Evolutionary conservation across 257 asterid genomes (phyloP), one percentile per base, ranked within the genome.

Genomic region (Solanum appendiculatum): DNA sequence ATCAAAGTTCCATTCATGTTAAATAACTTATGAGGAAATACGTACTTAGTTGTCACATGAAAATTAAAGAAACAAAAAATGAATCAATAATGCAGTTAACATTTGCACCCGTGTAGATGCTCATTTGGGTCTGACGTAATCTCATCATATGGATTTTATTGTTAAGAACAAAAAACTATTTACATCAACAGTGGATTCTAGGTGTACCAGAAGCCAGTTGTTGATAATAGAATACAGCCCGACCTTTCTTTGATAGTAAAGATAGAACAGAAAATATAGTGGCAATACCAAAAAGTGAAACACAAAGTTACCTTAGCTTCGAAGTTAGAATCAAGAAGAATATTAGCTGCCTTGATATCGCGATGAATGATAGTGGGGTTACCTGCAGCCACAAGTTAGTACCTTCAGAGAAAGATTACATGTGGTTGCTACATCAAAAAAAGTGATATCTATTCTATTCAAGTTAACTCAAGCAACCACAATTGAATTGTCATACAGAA

Each of bases 351-450:
- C 80, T 88, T 88, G 77, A 88, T 88, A 63, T 88, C 90, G 18
- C 89, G 90, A 88, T 88, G 90, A 69, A 88, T 88, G 27, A 88
- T 88, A 15, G 87, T 84, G 40, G 90, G 90, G 86, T 88, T 77
- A 44, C 90, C 90, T 88, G 86, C 84, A 88, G 86, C 33, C 84
- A 83, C 54, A 56, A 6, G 31, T n/a, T 83, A 2, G 40, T 40
- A 73, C 33, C 54, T 39, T 84, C 23, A 87, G 85, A 37, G 14
- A 15, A 31, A 0, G 23, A 70, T 25, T 69, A 48, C 66, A 15
- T 27, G 44, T 21, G 18, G 16, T 66, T 66, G 64, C 14, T 63
- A 29, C 48, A 29, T 37, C 16, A 20, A 42, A 82, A 63, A 23
- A 42, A 40, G 37, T 33, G 68, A 64, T 64, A 60, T 46, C 34